A percentile compares a stretch with the other conserved stretches of the same genome.
Conservation (phyloP, 169 alveolate species). For the Plasmodium relictum region DNA sequence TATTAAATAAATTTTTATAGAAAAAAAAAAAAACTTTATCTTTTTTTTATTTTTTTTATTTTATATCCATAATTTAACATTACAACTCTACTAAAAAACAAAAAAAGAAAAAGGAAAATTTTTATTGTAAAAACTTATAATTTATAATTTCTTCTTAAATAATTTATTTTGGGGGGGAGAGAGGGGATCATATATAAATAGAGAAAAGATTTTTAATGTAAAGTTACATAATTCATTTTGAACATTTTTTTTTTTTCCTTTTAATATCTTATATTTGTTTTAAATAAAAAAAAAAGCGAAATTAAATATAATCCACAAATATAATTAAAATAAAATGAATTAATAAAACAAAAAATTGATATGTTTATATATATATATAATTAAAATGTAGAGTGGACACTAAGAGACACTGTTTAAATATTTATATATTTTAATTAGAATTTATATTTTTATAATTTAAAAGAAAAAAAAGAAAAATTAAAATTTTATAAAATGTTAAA, state of each 20-base stretch:
- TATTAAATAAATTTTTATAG: too few species aligned
- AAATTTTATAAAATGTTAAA: too few species aligned
- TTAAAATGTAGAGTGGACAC: background rate
- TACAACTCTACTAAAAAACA: too few species aligned
- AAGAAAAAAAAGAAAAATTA: background rate
- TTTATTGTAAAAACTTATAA: too few species aligned
- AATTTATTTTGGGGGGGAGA: too few species aligned
- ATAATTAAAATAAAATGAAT: background rate
- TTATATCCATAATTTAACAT: too few species aligned
- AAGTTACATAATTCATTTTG: background rate
- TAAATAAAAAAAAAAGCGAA: background rate
- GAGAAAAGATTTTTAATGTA: too few species aligned
- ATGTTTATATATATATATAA: background rate
- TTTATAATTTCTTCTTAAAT: too few species aligned
- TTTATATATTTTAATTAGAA: background rate
- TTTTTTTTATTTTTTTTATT: too few species aligned
- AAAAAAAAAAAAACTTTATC: too few species aligned
- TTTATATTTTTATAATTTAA: background rate
- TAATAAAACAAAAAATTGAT: constrained; percentile 2
- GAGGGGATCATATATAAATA: too few species aligned
- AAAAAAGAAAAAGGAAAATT: too few species aligned
- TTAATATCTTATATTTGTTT: background rate
- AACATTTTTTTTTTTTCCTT: background rate
- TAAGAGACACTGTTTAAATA: background rate
- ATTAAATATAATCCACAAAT: background rate